Percentiles rank a stretch among this genome's conserved stretches.
Evolutionary conservation across 78 protist genomes (phyloP).

Genomic region (Polysphondylium violaceum): DNA sequence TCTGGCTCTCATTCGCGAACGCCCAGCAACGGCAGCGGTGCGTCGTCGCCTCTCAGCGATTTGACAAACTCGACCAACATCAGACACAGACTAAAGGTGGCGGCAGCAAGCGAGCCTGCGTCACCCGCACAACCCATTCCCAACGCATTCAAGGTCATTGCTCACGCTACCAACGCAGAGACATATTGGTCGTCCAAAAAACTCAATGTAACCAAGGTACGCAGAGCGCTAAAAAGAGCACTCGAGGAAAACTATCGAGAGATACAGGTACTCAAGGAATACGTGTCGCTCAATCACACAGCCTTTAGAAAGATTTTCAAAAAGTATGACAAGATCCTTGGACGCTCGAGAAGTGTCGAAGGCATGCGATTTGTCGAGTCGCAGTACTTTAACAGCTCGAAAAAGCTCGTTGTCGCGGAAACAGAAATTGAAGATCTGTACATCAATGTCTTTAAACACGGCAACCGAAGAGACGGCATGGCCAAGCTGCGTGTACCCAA

Average conservation of each 20-base stretch:
- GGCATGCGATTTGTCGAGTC: background rate
- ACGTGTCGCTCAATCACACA: constrained; percentile 35
- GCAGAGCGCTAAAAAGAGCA: constrained; percentile 51
- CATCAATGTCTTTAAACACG: constrained; percentile 30
- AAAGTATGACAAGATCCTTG: constrained; percentile 53
- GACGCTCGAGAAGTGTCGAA: background rate
- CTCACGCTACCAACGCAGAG: constrained; percentile 47
- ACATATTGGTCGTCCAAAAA: constrained; percentile 28
- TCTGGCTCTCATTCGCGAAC: background rate
- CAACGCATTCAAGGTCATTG: constrained; percentile 7
- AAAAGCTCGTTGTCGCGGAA: constrained; percentile 12
- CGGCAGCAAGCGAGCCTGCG: background rate
- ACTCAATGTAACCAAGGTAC: constrained; percentile 23
- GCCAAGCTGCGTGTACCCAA: constrained; percentile 27
- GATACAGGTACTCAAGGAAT: constrained; percentile 56
- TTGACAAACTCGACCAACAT: background rate
- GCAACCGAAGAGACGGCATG: constrained; percentile 70
- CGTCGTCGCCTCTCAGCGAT: background rate
- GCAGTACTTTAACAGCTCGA: constrained; percentile 53
- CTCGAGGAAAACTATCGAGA: constrained; percentile 61
- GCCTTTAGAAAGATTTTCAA: constrained; percentile 67
- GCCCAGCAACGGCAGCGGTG: background rate
- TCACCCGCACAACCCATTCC: background rate
- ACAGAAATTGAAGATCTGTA: constrained; percentile 46
- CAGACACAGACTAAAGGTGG: no score